These are phyloP conservation scores for Leccinum ochraceum DNA, from an alignment of 768 basidiomycete species.

Conservation along the genomic window DNA sequence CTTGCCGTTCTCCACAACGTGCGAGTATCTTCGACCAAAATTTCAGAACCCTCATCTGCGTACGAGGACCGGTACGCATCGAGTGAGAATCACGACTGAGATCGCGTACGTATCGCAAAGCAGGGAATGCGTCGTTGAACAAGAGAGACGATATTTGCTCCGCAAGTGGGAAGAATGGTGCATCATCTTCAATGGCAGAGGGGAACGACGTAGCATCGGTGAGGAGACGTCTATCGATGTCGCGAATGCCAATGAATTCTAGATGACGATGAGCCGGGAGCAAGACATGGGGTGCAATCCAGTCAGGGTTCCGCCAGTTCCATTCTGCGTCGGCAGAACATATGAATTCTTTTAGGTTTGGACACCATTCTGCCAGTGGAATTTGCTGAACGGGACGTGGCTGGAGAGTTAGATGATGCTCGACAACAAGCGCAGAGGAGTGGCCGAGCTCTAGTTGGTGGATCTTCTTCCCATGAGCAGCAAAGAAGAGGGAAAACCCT, in stretches of 20 bases:
- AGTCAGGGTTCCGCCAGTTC: slow-evolving; percentile 79
- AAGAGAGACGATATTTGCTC: slow-evolving; percentile 67
- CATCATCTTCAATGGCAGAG: slow-evolving; percentile 38
- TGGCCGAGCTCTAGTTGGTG: slow-evolving; percentile 73
- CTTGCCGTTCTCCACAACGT: slow-evolving; percentile 51
- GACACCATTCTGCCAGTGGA: slow-evolving; percentile 67
- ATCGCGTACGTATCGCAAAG: slow-evolving; percentile 61
- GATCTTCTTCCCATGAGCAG: slow-evolving; percentile 61
- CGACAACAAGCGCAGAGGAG: slow-evolving; percentile 63
- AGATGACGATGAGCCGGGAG: slow-evolving; percentile 63
- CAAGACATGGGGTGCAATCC: slow-evolving; percentile 77
- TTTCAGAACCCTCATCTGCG: slow-evolving; percentile 38
- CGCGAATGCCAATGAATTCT: slow-evolving; percentile 69
- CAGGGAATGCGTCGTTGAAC: slow-evolving; percentile 59
- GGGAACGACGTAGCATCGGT: slow-evolving; percentile 42
- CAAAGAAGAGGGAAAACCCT: slow-evolving; percentile 68
- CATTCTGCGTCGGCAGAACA: slow-evolving; percentile 78
- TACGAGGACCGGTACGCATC: slow-evolving; percentile 43
- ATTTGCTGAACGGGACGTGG: slow-evolving; percentile 39
- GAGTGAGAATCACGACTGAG: slow-evolving; percentile 58
- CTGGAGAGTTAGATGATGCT: slow-evolving; percentile 60
- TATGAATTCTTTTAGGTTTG: slow-evolving; percentile 67
- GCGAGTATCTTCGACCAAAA: slow-evolving; percentile 55
- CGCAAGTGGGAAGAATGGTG: slow-evolving; percentile 62
- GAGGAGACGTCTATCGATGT: slow-evolving; percentile 62